Evolutionary conservation across 305 asterid species (phyloP).

Genomic region (Striga hermonthica): DNA sequence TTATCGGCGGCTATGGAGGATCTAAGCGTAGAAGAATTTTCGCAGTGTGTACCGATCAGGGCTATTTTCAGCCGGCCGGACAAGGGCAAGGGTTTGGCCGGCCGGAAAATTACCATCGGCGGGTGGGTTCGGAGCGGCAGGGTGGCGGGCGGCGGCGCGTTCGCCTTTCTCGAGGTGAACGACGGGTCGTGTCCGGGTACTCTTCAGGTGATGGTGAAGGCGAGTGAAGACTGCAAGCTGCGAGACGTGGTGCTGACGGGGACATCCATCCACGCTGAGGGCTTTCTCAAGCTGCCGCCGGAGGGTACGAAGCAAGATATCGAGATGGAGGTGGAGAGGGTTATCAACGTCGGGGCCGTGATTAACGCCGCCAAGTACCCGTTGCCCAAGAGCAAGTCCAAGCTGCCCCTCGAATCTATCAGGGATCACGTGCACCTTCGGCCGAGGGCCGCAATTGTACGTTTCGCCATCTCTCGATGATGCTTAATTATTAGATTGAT

Average conservation of each 20-base stretch:
- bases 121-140: constrained; percentile 94
- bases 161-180: constrained; percentile 78
- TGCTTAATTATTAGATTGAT: no score
- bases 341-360: constrained; percentile 67
- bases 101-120: constrained; percentile 57
- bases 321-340: constrained; percentile 54
- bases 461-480: no score
- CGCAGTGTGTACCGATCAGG: constrained; percentile 70
- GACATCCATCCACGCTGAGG: constrained; percentile 73
- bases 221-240: constrained; percentile 45
- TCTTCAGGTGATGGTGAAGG: constrained; percentile 73
- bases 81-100: constrained; percentile 68
- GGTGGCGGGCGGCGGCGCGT: constrained; percentile 71
- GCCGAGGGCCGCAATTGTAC: constrained; percentile 47
- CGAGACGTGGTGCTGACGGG: constrained; percentile 73
- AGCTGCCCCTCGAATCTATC: constrained; percentile 60
- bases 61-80: constrained; percentile 63
- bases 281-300: constrained; percentile 67
- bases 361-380: constrained; percentile 75
- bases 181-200: constrained; percentile 81
- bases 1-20: no score
- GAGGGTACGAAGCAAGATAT: constrained; percentile 67
- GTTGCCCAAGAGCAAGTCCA: constrained; percentile 61
- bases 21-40: constrained; percentile 33
- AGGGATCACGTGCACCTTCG: constrained; percentile 85